Evolutionary conservation across 331 rosid genomes (phyloP).

Genomic region (Prunus yedoensis): DNA sequence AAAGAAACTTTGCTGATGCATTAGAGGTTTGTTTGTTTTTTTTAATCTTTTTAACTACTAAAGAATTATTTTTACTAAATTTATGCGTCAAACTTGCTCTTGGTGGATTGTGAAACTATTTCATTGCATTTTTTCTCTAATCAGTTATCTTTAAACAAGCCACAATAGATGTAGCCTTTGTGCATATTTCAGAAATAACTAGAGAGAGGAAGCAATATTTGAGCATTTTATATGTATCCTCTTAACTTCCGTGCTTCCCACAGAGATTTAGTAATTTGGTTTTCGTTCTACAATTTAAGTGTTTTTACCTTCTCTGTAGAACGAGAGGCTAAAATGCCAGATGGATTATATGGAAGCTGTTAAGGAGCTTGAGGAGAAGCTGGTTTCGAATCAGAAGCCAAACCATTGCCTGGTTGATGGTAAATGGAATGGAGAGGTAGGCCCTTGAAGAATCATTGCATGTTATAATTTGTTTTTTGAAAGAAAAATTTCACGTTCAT

Average conservation of each 20-base stretch:
- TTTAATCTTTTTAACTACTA: not conserved
- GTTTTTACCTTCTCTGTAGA: conserved; percentile 48
- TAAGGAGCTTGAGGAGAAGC: conserved; percentile 90
- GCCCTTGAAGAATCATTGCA: conserved; percentile 17
- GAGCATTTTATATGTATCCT: not conserved
- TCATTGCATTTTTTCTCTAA: not conserved
- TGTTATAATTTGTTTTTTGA: conserved; percentile 14
- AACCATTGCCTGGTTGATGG: conserved; percentile 37
- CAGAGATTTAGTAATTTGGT: not conserved
- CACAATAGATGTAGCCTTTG: not conserved
- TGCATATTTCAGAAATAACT: not conserved
- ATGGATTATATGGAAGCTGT: conserved; percentile 94
- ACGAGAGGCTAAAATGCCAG: conserved; percentile 83
- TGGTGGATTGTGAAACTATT: not conserved
- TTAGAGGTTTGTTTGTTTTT: conserved; percentile 61
- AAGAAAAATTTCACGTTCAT: conserved; percentile 11
- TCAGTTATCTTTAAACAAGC: not conserved
- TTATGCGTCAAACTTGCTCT: not conserved
- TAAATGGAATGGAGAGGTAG: conserved; percentile 58
- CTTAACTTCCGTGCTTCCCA: not conserved
- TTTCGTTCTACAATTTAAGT: not conserved
- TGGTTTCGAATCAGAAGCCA: conserved; percentile 69
- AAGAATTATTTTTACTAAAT: not conserved
- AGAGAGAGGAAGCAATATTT: not conserved
- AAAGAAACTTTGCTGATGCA: conserved; percentile 82